These are phyloP conservation scores for Pythium apleroticum DNA, from an alignment of 352 stramenopile species.

Conservation along the genomic window DNA sequence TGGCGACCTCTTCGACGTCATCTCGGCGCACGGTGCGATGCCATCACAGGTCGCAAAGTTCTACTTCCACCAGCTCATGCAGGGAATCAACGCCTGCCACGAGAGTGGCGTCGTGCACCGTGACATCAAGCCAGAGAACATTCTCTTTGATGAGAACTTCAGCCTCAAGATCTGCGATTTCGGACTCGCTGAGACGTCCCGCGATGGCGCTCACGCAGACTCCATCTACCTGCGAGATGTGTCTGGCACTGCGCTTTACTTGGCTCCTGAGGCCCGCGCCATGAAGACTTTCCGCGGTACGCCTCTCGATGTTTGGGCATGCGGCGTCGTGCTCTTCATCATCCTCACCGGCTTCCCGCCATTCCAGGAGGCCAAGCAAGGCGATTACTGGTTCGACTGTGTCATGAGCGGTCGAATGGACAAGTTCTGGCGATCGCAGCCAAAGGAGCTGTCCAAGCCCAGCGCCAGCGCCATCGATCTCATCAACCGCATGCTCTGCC, in stretches of 20 bases:
- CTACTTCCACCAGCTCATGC: conserved; percentile 83
- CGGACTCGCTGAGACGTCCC: conserved; percentile 64
- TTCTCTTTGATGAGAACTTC: conserved; percentile 82
- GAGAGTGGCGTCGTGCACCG: conserved; percentile 72
- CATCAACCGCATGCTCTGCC: conserved; percentile 63
- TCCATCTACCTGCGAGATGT: conserved; percentile 51
- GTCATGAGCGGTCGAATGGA: conserved; percentile 49
- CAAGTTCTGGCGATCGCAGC: conserved; percentile 59
- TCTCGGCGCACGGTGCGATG: conserved; percentile 71
- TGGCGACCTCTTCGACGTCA: conserved; percentile 87
- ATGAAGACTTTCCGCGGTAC: conserved; percentile 63
- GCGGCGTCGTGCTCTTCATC: conserved; percentile 91
- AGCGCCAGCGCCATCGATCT: conserved; percentile 63
- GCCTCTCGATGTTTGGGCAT: conserved; percentile 88
- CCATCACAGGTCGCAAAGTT: conserved; percentile 59
- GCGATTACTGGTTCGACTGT: conserved; percentile 79
- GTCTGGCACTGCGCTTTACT: conserved; percentile 86
- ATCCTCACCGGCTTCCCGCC: conserved; percentile 87
- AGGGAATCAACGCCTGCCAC: conserved; percentile 77
- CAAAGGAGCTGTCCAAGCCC: conserved; percentile 38
- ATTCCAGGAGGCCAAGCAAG: conserved; percentile 71
- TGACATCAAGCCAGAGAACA: conserved; percentile 91
- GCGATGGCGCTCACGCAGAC: conserved; percentile 22
- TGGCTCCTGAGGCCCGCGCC: conserved; percentile 83
- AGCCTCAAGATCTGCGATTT: conserved; percentile 94